Evolutionary conservation across 2,329 filamentous ascomycete species (phyloP), one percentile per base, ranked within the genome.

Genomic region (Aspergillus japonicus): DNA sequence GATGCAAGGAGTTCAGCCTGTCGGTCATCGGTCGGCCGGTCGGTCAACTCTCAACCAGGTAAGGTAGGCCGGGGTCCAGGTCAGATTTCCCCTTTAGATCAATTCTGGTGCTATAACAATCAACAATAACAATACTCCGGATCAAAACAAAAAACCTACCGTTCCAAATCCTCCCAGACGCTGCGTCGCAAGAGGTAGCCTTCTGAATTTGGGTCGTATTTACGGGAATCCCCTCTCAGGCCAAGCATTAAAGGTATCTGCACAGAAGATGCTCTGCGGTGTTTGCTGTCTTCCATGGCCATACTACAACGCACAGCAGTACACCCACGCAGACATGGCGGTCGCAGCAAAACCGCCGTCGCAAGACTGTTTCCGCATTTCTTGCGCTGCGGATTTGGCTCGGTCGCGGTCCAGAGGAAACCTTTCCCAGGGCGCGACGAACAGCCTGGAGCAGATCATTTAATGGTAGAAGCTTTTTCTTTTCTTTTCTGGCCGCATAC

Each of bases 401-500:
- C 39, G 39, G 39, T 44, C 39, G 16, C 39, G 39, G 6, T 44
- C 39, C 39, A 44, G n/a, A 35, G 39, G 39, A 44, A n/a, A 19
- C 39, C 39, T n/a, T n/a, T 44, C 39, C 16, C 26, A 55, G 42
- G 51, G 53, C n/a, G 53, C 47, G 7, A 35, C 14, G 14, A 51
- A 47, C 23, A 58, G 14, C 50, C 39, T 31, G 49, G 42, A 44
- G 21, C 33, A 44, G 14, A 44, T 16, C 39, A 44, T 44, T 44
- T 44, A 44, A 44, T 19, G 39, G 39, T 44, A 44, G 35, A 57
- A 54, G 54, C 62, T 57, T 67, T 12, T 16, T 35, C 14, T 62
- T 58, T 67, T 66, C 64, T 62, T 58, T 67, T 66, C 64, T 65
- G 67, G 68, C 66, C 73, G 75, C 72, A 75, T 72, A 75, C 71